Base-by-base conservation (phyloP, 768 basidiomycete species). In the Tricholoma sp. region DNA sequence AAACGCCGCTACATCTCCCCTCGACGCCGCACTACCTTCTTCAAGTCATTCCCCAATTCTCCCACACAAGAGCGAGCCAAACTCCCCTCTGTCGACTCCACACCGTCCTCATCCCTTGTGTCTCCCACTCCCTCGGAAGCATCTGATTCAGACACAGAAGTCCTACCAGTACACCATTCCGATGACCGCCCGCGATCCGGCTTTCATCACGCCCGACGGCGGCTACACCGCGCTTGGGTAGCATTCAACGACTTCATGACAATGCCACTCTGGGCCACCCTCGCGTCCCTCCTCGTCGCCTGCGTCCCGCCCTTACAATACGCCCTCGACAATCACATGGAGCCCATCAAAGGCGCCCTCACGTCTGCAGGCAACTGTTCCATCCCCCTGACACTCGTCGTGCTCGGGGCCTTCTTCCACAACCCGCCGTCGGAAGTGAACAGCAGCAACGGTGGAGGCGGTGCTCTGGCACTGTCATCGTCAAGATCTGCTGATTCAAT, bases 401-500 rank as follows among this genome's bases (percentile, higher is more conserved):
- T 97, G 6, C 85, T 98, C 42, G 95, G 95, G 10, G 94, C 90
- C 12, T 98, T 95, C 76, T 96, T 96, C 72, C 88, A 85, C 68
- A 74, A 74, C 0, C 74, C 77, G 5, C 71, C 72, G 33, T 39
- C 52, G 51, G 48, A 57, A 29, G 52, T 15, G 32, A 37, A 28
- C 9, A 6, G 24, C 24, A 10, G 51, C 24, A 24, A 4, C 24
- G 24, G 24, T 24, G 24, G 2, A 24, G 24, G n/a, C 6, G n/a
- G 29, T 8, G 13, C 41, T 60, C 28, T 13, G 36, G 42, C n/a
- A 54, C 36, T 12, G 12, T 45, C 54, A 45, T 51, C 28, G 24
- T 52, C 48, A 32, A 63, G 36, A 36, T 68, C 67, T 50, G 60
- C 70, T 47, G 58, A 65, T 28, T 76, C 75, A 54, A 60, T 82